phyloP scores from a whole-genome alignment of 2,329 filamentous ascomycete genomes.

The Fusarium protoensiforme region DNA sequence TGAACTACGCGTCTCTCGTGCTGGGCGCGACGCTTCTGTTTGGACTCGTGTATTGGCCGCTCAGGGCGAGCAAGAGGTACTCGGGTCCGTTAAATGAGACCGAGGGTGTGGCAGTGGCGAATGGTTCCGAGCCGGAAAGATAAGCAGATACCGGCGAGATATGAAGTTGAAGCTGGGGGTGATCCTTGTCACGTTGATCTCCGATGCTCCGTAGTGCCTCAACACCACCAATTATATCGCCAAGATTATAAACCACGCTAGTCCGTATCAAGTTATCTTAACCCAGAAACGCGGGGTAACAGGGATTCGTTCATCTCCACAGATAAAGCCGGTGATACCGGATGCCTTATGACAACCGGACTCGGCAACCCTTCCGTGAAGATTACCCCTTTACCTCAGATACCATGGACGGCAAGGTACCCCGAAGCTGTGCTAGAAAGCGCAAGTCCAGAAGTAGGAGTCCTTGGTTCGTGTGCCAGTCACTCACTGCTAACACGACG shows the following conservation, averaged over 20 bases:
- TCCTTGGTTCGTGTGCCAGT: accelerated
- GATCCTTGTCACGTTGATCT: background rate
- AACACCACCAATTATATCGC: background rate
- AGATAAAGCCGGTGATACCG: background rate
- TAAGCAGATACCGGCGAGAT: background rate
- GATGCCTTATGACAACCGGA: background rate
- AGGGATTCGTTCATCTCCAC: background rate
- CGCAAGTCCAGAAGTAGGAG: constrained; percentile 14
- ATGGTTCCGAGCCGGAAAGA: background rate
- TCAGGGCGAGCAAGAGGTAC: constrained; percentile 23
- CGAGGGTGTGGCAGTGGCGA: constrained; percentile 2
- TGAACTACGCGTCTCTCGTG: constrained; percentile 21
- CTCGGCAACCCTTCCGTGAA: background rate
- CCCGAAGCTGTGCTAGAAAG: background rate
- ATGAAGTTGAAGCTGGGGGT: background rate
- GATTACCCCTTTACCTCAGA: background rate
- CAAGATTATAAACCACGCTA: background rate
- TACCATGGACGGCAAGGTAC: background rate
- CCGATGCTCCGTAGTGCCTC: background rate
- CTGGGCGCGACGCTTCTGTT: constrained; percentile 21
- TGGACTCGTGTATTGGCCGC: constrained; percentile 29
- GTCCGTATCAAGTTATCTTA: background rate
- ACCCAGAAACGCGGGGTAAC: background rate
- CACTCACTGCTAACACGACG: background rate
- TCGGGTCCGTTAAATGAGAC: constrained; percentile 22